Evolutionary conservation across 2,329 filamentous ascomycete genomes (phyloP).

Genomic region (Talaromyces sp.): DNA sequence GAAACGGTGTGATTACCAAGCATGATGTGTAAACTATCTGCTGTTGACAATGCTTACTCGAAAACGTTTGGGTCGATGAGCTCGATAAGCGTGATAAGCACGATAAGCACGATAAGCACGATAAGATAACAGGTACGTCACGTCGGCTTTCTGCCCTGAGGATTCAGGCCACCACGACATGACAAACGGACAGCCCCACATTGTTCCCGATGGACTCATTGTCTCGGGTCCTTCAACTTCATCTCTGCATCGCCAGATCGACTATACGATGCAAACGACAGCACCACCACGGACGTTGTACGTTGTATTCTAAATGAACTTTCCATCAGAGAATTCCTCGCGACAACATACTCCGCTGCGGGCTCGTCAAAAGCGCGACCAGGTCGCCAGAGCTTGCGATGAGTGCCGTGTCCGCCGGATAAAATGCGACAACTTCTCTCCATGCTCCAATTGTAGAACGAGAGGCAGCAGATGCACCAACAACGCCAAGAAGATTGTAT

Average conservation of each 20-base stretch:
- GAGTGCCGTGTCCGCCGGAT: slow-evolving; percentile 11
- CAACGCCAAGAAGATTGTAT: background rate
- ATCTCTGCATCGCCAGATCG: background rate
- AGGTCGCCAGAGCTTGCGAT: slow-evolving; percentile 14
- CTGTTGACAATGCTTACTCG: background rate
- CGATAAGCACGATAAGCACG: background rate
- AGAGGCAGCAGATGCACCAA: slow-evolving; percentile 12
- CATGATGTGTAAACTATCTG: background rate
- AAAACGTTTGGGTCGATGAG: background rate
- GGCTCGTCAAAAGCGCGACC: slow-evolving; percentile 11
- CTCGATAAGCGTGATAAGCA: too few relatives aligned
- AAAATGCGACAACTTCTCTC: slow-evolving; percentile 14
- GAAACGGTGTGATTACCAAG: background rate
- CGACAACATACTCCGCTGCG: background rate
- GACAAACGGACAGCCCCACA: background rate
- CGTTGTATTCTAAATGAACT: background rate
- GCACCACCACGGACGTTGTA: background rate
- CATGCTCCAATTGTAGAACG: slow-evolving; percentile 9
- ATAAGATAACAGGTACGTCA: background rate
- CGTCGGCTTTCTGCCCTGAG: background rate
- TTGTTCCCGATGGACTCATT: background rate
- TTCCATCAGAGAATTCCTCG: background rate
- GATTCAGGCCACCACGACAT: background rate
- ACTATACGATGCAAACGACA: background rate
- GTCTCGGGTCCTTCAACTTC: background rate